Percentiles rank a stretch among this genome's conserved stretches.
These are phyloP conservation scores for Crotalaria pallida DNA, from an alignment of 306 rosid species.

Conservation along the genomic window DNA sequence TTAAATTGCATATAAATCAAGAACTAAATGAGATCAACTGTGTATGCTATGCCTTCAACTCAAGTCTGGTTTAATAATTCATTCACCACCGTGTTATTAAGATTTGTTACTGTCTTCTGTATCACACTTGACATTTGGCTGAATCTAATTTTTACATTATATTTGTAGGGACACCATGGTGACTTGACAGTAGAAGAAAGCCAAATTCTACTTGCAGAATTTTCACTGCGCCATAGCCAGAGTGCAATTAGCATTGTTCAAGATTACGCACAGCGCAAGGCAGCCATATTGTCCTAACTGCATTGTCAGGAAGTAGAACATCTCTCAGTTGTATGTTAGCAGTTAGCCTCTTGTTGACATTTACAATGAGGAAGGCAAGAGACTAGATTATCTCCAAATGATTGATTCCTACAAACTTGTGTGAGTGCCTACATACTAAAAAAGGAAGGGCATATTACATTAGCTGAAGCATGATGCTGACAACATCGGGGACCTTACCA, in stretches of 20 bases:
- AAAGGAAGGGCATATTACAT: neutral
- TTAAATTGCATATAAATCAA: neutral
- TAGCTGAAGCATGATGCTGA: neutral
- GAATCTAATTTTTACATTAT: neutral
- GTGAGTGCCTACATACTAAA: neutral
- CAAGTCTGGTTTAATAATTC: neutral
- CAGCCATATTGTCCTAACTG: conserved; percentile 23
- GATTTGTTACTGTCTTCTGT: neutral
- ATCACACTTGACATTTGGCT: neutral
- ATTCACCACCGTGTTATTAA: neutral
- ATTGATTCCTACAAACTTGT: neutral
- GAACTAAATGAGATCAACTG: neutral
- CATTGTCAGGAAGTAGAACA: neutral
- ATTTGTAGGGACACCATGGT: conserved; percentile 70
- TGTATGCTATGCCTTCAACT: neutral
- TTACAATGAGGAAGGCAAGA: conserved; percentile 9
- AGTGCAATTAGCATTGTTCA: conserved; percentile 55
- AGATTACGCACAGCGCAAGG: conserved; percentile 63
- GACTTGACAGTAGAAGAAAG: conserved; percentile 68
- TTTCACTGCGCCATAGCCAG: conserved; percentile 71
- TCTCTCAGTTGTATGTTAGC: neutral
- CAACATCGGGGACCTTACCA: neutral
- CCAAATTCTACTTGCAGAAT: conserved; percentile 80
- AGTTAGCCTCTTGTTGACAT: neutral
- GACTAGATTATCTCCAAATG: neutral